Evolutionary conservation across 1,284 basidiomycete genomes (phyloP).

Genomic region (Malassezia dermatis): DNA sequence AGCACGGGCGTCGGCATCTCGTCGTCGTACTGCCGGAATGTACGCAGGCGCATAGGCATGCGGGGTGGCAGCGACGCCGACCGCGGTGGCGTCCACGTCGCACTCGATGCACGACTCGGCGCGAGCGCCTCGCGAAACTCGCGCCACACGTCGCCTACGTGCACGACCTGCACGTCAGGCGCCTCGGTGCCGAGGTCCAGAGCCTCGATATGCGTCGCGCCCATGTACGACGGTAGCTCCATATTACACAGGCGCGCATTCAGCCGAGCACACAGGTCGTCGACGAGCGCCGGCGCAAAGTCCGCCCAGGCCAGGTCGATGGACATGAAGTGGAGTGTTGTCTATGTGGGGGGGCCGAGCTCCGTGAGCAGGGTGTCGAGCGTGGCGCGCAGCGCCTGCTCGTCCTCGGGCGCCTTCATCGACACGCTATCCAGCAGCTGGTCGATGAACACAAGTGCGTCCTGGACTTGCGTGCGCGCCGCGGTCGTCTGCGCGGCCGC

Average conservation of each 20-base stretch:
- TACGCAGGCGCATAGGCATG: constrained; percentile 11
- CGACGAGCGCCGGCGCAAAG: constrained; percentile 60
- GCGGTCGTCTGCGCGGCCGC: not conserved
- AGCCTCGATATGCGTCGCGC: constrained; percentile 71
- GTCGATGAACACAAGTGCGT: constrained; percentile 6
- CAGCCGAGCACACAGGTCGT: constrained; percentile 63
- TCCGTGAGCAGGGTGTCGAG: constrained; percentile 11
- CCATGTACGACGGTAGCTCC: constrained; percentile 77
- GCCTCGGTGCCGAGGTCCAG: constrained; percentile 74
- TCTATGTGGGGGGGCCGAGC: constrained; percentile 7
- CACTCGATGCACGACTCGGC: not conserved
- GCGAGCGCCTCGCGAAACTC: constrained; percentile 56
- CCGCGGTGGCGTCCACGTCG: not conserved
- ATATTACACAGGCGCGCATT: constrained; percentile 66
- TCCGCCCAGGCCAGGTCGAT: constrained; percentile 55
- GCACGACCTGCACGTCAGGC: constrained; percentile 79
- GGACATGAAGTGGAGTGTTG: constrained; percentile 27
- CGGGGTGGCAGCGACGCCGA: not conserved
- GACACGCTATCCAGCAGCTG: constrained; percentile 12
- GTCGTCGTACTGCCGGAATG: constrained; percentile 17
- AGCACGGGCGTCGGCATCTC: constrained; percentile 8
- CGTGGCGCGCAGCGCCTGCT: constrained; percentile 6
- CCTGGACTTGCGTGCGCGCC: not conserved
- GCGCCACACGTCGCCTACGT: constrained; percentile 82
- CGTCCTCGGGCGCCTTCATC: constrained; percentile 1